phyloP scores from a whole-genome alignment of 345 rosid species.

The Pistacia vera region DNA sequence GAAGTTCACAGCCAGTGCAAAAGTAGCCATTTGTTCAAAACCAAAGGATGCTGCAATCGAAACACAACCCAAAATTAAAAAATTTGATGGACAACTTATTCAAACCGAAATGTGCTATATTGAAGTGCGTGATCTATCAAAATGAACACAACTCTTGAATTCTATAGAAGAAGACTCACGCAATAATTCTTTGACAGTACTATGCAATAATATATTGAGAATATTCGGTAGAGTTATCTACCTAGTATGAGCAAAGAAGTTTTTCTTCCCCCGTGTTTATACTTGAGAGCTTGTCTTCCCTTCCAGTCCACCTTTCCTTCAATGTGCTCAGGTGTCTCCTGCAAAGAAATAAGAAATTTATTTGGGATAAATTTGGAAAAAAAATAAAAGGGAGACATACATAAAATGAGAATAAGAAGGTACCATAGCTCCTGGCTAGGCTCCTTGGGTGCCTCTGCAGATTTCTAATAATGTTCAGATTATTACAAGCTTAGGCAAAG shows the following conservation, averaged over 20 bases:
- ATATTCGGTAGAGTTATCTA: slow-evolving; percentile 2
- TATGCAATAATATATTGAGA: not conserved
- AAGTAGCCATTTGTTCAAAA: slow-evolving; percentile 46
- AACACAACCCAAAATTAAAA: not conserved
- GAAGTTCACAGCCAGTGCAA: slow-evolving; percentile 50
- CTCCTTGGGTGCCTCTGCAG: slow-evolving; percentile 4
- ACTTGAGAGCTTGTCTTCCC: slow-evolving; percentile 50
- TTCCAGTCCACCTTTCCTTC: slow-evolving; percentile 64
- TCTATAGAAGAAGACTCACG: too few species aligned
- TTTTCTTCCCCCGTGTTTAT: slow-evolving; percentile 55
- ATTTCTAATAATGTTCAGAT: not conserved
- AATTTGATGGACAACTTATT: too few species aligned
- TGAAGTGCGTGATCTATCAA: too few species aligned
- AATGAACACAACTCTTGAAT: too few species aligned
- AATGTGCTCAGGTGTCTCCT: slow-evolving; percentile 46
- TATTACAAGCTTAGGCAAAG: not conserved
- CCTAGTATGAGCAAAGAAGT: slow-evolving; percentile 43
- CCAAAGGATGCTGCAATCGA: slow-evolving; percentile 38
- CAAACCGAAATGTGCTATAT: too few species aligned
- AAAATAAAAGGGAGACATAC: not conserved
- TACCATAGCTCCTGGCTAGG: slow-evolving; percentile 11
- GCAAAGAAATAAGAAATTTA: slow-evolving; percentile 9
- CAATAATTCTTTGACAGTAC: not conserved
- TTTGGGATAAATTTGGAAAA: not conserved
- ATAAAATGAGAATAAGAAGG: not conserved